Conservation (phyloP, 768 basidiomycete genomes). For the Auricularia auricula-judae region DNA sequence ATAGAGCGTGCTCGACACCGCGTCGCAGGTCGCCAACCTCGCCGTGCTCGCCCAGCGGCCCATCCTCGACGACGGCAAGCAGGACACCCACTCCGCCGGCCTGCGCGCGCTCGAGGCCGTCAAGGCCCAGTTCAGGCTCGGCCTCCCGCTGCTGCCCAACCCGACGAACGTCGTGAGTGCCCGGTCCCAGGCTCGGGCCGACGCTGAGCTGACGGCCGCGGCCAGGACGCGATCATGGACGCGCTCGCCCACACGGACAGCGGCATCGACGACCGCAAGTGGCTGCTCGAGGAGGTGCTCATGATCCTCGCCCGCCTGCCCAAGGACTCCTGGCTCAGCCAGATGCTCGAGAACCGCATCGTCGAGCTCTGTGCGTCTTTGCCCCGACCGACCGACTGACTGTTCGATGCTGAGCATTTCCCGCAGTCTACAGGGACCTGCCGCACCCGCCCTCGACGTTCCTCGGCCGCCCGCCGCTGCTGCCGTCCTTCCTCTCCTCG, state of each 20-base stretch:
- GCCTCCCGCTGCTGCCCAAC: slow-evolving; percentile 1
- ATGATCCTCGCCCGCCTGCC: slow-evolving; percentile 51
- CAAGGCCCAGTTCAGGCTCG: neutral
- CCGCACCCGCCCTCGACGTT: slow-evolving; percentile 66
- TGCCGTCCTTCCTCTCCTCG: neutral
- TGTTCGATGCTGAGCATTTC: neutral
- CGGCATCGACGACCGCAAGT: slow-evolving; percentile 65
- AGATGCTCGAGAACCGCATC: slow-evolving; percentile 25
- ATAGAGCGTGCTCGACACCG: neutral
- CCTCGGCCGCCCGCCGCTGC: slow-evolving; percentile 17
- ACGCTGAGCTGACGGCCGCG: neutral
- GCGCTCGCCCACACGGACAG: slow-evolving; percentile 40
- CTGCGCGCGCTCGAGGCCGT: neutral
- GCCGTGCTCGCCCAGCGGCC: neutral
- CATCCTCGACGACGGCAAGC: neutral
- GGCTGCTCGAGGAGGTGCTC: slow-evolving; percentile 67
- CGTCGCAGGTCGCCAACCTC: neutral
- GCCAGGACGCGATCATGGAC: slow-evolving; percentile 33
- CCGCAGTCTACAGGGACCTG: slow-evolving; percentile 69
- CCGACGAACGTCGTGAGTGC: neutral
- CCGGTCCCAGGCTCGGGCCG: neutral
- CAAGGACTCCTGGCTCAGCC: slow-evolving; percentile 28
- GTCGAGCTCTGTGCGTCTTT: slow-evolving; percentile 46
- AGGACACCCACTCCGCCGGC: neutral
- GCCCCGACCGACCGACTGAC: neutral